These are phyloP conservation scores for Protoeuglena noctilucae DNA, from an alignment of 139 green algal species.

Conservation along the genomic window DNA sequence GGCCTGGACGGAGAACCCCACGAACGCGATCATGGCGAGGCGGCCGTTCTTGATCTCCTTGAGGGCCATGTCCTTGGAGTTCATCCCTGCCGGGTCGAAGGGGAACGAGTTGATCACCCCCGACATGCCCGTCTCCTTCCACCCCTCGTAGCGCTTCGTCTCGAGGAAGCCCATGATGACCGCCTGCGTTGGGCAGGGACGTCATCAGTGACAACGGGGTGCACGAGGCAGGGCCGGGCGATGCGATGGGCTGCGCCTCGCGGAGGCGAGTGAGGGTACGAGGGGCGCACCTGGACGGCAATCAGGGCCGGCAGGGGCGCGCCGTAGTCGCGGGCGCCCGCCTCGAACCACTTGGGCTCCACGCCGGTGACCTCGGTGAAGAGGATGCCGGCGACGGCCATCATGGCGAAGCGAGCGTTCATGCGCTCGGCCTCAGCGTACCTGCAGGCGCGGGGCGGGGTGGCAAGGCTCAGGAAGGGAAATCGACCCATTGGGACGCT, in stretches of 20 bases:
- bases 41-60: slow-evolving; percentile 97
- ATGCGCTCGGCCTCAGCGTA: slow-evolving; percentile 68
- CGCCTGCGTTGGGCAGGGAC: no score
- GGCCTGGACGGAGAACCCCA: slow-evolving; percentile 68
- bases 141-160: slow-evolving; percentile 63
- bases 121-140: slow-evolving; percentile 35
- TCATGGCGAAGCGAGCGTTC: slow-evolving; percentile 82
- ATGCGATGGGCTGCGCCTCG: no score
- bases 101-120: slow-evolving; percentile 68
- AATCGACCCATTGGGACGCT: no score
- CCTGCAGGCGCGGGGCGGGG: no score
- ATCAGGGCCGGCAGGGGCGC: slow-evolving; percentile 43
- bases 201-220: no score
- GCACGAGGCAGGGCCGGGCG: no score
- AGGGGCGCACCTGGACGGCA: no score
- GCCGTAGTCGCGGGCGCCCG: slow-evolving; percentile 33
- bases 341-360: slow-evolving; percentile 35
- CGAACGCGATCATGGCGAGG: slow-evolving; percentile 68
- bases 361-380: slow-evolving; percentile 42
- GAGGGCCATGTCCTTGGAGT: slow-evolving; percentile 50
- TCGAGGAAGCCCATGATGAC: slow-evolving; percentile 59
- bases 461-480: no score
- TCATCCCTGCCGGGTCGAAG: slow-evolving; percentile 67
- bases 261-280: no score
- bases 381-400: slow-evolving; percentile 58